phyloP scores from a whole-genome alignment of 345 rosid genomes.

The Hibiscus syriacus region DNA sequence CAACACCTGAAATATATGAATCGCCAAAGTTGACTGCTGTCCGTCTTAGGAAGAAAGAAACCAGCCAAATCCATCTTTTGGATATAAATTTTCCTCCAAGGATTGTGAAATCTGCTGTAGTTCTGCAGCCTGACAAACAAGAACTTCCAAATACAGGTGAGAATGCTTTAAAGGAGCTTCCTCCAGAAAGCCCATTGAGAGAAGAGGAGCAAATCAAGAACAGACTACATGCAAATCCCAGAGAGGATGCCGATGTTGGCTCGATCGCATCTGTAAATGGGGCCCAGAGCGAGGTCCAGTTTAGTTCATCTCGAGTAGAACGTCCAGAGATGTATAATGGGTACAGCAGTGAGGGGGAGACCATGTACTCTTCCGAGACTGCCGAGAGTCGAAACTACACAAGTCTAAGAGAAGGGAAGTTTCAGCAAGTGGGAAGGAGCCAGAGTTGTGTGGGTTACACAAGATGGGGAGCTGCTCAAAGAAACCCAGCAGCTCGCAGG shows the following conservation, averaged over 20 bases:
- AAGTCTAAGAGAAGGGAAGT: slow-evolving; percentile 59
- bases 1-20: slow-evolving; percentile 87
- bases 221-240: slow-evolving; percentile 10
- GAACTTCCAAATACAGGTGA: slow-evolving; percentile 25
- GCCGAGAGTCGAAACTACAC: slow-evolving; percentile 91
- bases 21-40: slow-evolving; percentile 59
- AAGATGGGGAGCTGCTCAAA: slow-evolving; percentile 64
- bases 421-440: slow-evolving; percentile 75
- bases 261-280: slow-evolving; percentile 65
- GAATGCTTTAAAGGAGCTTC: slow-evolving; percentile 24
- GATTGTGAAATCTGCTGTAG: slow-evolving; percentile 26
- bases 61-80: slow-evolving; percentile 52
- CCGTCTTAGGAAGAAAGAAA: slow-evolving; percentile 52
- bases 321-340: slow-evolving; percentile 38
- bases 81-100: slow-evolving; percentile 85
- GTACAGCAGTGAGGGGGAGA: slow-evolving; percentile 75
- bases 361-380: slow-evolving; percentile 96
- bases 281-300: slow-evolving; percentile 54
- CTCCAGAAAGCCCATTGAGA: slow-evolving; percentile 17
- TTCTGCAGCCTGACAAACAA: slow-evolving; percentile 21
- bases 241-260: slow-evolving; percentile 40
- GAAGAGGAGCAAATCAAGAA: slow-evolving; percentile 22
- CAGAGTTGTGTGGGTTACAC: slow-evolving; percentile 76
- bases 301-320: slow-evolving; percentile 44
- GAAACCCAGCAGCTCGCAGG: slow-evolving; percentile 39